Evolutionary conservation across 257 asterid genomes (phyloP), one percentile per base, ranked within the genome.

Genomic region (Gynochthodes officinalis): DNA sequence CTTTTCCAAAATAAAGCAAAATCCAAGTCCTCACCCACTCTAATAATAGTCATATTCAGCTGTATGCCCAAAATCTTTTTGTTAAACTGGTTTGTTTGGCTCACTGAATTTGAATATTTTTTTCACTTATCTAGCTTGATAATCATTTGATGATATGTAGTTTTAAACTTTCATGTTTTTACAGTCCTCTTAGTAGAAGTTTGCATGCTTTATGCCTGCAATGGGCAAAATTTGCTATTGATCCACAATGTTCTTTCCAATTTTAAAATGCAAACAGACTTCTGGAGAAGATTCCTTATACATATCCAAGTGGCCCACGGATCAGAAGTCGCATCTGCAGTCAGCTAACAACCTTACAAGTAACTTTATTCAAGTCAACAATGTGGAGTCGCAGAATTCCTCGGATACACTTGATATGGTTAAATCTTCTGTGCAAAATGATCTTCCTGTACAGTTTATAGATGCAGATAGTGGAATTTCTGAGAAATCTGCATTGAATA

Each of bases 241-340:
- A 64, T 65, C 12, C 37, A 13, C 8, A 1, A 1, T 73, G 43
- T 12, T 7, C 52, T 64, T 9, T 68, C 77, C 55, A 40, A 52
- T 42, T 82, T 67, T 70, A 67, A 77, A 72, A 71, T 82, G 76
- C 76, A 53, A 63, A 50, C 89, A 87, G 98, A 80, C 78, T 78
- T 76, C 87, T 70, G 86, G 67, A 61, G 69, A 60, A 80, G 86
- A 82, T 77, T 64, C 88, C 30, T 54, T 70, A 49, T 55, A 74
- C 72, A n/a, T 67, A 39, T 73, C 90, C 68, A 82, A 82, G 73
- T 85, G 87, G 84, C 67, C 91, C 67, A 68, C 76, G 76, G 86
- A 84, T 85, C 87, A 77, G 78, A 85, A 83, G 54, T 63, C 83
- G 75, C 84, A 73, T 54, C 75, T 74, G 60, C 78, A 77, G 70